Evolutionary conservation across 495 filamentous ascomycete species (phyloP).

Genomic region (Penicillium antarcticum): DNA sequence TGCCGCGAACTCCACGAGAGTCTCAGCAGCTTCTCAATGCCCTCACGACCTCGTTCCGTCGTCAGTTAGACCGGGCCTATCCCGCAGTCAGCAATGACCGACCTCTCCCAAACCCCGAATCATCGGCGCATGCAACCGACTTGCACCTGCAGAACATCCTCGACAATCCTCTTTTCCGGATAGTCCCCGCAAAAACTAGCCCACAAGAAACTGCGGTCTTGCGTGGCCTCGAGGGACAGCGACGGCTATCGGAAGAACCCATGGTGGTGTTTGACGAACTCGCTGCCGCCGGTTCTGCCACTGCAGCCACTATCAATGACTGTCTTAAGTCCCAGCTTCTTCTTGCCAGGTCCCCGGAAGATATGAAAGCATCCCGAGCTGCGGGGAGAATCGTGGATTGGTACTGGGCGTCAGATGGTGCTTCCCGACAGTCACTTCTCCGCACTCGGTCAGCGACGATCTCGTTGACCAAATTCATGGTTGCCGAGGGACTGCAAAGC

Average conservation of each 20-base stretch:
- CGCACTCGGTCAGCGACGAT: conserved; percentile 13
- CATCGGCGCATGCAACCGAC: conserved; percentile 42
- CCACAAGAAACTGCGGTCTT: conserved; percentile 8
- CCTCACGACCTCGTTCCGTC: conserved; percentile 74
- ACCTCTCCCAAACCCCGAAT: conserved; percentile 37
- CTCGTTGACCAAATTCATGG: conserved; percentile 37
- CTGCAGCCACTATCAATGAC: conserved; percentile 7
- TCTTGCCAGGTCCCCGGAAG: conserved; percentile 18
- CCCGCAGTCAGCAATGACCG: conserved; percentile 33
- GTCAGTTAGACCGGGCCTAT: conserved; percentile 66
- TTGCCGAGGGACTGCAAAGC: conserved; percentile 34
- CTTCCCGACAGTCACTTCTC: conserved; percentile 24
- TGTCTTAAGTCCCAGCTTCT: conserved; percentile 37
- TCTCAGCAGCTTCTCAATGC: conserved; percentile 64
- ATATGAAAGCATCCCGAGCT: conserved; percentile 32
- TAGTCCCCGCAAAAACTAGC: conserved; percentile 24
- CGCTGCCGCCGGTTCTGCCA: conserved; percentile 36
- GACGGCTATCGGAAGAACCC: conserved; percentile 27
- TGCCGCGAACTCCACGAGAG: conserved; percentile 61
- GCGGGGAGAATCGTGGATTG: conserved; percentile 35
- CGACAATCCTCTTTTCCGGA: conserved; percentile 61
- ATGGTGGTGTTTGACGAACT: conserved; percentile 41
- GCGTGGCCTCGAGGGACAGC: conserved; percentile 11
- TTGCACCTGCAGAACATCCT: conserved; percentile 55
- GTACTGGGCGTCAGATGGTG: conserved; percentile 39